Evolutionary conservation across 257 asterid species (phyloP), one percentile per base, ranked within the genome.

Genomic region (Solanum appendiculatum): DNA sequence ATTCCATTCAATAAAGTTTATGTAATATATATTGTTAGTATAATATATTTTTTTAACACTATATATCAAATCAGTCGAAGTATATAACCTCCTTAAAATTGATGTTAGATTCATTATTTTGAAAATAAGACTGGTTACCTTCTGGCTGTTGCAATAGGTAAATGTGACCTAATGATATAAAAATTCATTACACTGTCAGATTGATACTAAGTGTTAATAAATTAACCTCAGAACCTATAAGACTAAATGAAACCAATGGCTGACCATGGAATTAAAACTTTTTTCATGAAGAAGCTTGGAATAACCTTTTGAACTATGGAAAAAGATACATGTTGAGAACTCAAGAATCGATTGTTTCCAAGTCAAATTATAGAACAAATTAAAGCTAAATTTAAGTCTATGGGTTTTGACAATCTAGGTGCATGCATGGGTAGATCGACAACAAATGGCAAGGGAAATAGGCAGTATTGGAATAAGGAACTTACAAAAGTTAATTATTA

Each of bases 241-340:
- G 6, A 54, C n/a, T 9, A 83, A 20, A 15, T 8, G 75, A 58
- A 51, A 54, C 54, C 37, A 40, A 27, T 4, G 1, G 46, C 34
- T 58, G 64, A 20, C 29, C 42, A 21, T 81, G 85, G 5, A 14
- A 6, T 54, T 33, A 25, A 56, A 58, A 36, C 56, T 87, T 86
- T 86, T 89, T 84, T 78, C 63, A 20, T 34, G 40, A 77, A 89
- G 86, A 90, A 89, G 90, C 80, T 89, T 89, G 36, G 88, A 88
- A 91, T 89, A 91, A 54, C 39, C 66, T 51, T 63, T 54, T 39
- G 33, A 73, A 48, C 68, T 39, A 74, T 39, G 66, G 6, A 31
- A 68, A 69, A 56, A 85, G 74, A 39, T 37, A 69, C 31, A 77
- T 82, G 42, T 85, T 66, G 72, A 69, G 64, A 29, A 23, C 85